phyloP scores from a whole-genome alignment of 345 rosid genomes.

The Iberis pinnata region DNA sequence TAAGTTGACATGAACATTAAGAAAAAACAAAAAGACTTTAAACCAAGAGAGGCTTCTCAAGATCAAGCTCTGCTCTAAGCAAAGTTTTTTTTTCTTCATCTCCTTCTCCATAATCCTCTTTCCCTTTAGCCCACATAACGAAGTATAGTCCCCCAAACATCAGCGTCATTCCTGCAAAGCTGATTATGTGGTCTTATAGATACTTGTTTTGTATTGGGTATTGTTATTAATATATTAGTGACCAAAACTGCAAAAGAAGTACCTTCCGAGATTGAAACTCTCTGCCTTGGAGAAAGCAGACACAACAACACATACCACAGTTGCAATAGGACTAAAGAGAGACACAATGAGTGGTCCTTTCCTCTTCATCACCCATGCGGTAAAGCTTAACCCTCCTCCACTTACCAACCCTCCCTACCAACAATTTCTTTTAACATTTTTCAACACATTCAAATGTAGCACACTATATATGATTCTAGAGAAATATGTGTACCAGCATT shows the following conservation, averaged over 20 bases:
- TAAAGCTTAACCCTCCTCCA: conserved; percentile 70
- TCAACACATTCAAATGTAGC: conserved; percentile 11
- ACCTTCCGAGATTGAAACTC: conserved; percentile 68
- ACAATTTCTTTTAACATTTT: too few species aligned
- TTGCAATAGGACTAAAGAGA: conserved; percentile 72
- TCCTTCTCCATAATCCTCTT: conserved; percentile 40
- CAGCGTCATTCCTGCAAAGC: conserved; percentile 67
- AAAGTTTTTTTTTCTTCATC: conserved; percentile 32
- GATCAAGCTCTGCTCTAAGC: conserved; percentile 34
- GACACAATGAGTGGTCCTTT: conserved; percentile 83
- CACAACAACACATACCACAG: conserved; percentile 57
- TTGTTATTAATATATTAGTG: too few species aligned
- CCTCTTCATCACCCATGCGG: conserved; percentile 80
- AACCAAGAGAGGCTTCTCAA: conserved; percentile 60
- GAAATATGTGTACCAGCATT: conserved; percentile 41
- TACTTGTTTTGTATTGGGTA: too few species aligned
- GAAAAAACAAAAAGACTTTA: conserved; percentile 10
- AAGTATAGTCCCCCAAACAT: conserved; percentile 78
- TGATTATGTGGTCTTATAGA: too few species aligned
- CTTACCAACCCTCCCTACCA: conserved; percentile 54
- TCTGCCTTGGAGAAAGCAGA: conserved; percentile 58
- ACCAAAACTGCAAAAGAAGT: not conserved
- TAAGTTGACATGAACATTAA: conserved; percentile 1
- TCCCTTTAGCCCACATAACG: conserved; percentile 88
- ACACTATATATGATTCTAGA: not conserved